Base-by-base conservation (phyloP, 1,284 basidiomycete species). In the Rhodotorula sp. region DNA sequence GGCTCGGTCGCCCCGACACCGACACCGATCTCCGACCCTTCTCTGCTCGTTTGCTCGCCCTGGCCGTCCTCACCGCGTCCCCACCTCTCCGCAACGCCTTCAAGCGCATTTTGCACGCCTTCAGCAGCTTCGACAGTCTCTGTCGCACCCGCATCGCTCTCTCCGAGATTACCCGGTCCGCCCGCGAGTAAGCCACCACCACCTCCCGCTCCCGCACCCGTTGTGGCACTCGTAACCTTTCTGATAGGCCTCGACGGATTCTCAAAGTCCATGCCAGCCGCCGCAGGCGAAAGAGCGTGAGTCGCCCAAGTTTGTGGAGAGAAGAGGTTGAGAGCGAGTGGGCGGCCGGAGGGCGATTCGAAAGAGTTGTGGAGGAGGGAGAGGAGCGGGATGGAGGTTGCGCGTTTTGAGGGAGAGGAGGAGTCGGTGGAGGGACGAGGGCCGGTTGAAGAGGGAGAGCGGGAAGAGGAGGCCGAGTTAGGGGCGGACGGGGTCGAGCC, bases 321-420 rank as follows among this genome's bases (percentile, higher is more conserved):
- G 54, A 73, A 68, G 48, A 77, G 74, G 29, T 78, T 68, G 52
- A 76, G 39, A 15, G 64, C 64, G 30, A 72, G 59, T 8, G 64
- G 49, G 17, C 62, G 44, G 17, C 76, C 75, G 2, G 52, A 29
- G 10, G 68, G 64, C 6, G 68, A 64, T 47, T 77, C 71, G 66
- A 77, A 77, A 59, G 72, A 75, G 5, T 65, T 65, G 15, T 27
- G 27, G 24, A 70, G 59, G 39, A 70, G 62, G 19, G 64, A 58
- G 47, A 60, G 61, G 2, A 58, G 54, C 19, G 64, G 64, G 53
- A 61, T 61, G 27, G 56, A 51, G 44, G 30, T 48, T 44, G 39
- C 39, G 51, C 36, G 44, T 13, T 32, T 30, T 1, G 44, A 27
- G 44, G 57, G 48, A 29, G 58, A 48, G 0, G 39, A 19, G 2